Conservation (phyloP, 495 filamentous ascomycete species). For the Pseudoneurospora amorphoporcata region DNA sequence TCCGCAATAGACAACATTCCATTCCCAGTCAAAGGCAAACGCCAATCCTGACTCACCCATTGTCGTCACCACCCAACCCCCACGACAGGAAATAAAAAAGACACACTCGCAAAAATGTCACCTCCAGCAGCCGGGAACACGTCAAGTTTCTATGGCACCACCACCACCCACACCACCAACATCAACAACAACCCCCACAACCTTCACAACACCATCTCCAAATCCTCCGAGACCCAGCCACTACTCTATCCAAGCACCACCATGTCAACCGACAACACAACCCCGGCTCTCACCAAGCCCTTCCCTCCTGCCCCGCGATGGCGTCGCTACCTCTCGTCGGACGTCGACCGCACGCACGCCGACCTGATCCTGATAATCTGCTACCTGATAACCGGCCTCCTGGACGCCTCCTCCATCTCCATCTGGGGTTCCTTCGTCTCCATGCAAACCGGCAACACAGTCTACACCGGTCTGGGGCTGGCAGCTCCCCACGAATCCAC, state of each 20-base stretch:
- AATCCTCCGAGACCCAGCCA: neutral
- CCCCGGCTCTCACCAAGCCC: neutral
- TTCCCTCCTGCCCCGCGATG: slow-evolving; percentile 8
- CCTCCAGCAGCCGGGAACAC: neutral
- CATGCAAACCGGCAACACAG: slow-evolving; percentile 75
- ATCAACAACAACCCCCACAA: neutral
- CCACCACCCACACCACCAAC: neutral
- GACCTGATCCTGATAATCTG: slow-evolving; percentile 54
- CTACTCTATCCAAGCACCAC: neutral
- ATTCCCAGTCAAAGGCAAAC: neutral
- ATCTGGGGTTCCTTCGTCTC: slow-evolving; percentile 69
- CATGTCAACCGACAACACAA: neutral
- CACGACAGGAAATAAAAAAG: neutral
- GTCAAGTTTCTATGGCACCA: neutral
- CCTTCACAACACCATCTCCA: neutral
- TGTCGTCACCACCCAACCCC: neutral
- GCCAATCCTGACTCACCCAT: neutral
- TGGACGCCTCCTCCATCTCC: slow-evolving; percentile 61
- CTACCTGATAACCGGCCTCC: slow-evolving; percentile 62
- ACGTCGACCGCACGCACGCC: slow-evolving; percentile 45
- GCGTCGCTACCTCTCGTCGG: slow-evolving; percentile 32
- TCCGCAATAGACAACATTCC: neutral
- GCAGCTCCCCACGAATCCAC: slow-evolving; percentile 40
- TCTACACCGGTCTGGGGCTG: slow-evolving; percentile 62
- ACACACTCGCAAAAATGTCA: neutral